A percentile compares a stretch with the other conserved stretches of the same genome.
These are phyloP conservation scores for Neonectria neomacrospora DNA, from an alignment of 2,329 filamentous ascomycete genomes.

Conservation along the genomic window DNA sequence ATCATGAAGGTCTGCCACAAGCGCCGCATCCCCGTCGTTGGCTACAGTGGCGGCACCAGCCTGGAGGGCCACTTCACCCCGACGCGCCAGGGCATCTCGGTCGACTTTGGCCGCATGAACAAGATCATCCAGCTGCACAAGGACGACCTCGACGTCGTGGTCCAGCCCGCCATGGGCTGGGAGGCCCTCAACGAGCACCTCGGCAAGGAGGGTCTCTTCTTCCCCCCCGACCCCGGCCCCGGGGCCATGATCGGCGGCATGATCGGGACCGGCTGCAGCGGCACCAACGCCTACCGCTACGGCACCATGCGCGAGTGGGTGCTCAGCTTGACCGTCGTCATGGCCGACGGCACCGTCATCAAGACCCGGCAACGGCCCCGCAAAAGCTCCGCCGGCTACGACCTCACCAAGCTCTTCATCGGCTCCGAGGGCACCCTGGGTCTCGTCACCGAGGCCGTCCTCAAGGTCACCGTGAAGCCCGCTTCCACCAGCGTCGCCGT, in stretches of 20 bases:
- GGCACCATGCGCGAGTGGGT: slow-evolving; percentile 98
- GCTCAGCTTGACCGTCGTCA: slow-evolving; percentile 83
- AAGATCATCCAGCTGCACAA: slow-evolving; percentile 81
- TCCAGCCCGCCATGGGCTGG: slow-evolving; percentile 88
- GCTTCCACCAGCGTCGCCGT: slow-evolving; percentile 85
- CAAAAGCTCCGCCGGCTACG: slow-evolving; percentile 92
- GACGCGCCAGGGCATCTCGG: slow-evolving; percentile 83
- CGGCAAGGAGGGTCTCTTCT: slow-evolving; percentile 80
- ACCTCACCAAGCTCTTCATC: slow-evolving; percentile 89
- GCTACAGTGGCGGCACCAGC: slow-evolving; percentile 88
- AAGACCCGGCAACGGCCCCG: slow-evolving; percentile 88
- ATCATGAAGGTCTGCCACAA: slow-evolving; percentile 90
- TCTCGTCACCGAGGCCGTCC: slow-evolving; percentile 87
- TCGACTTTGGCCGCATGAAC: slow-evolving; percentile 90
- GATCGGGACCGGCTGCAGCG: slow-evolving; percentile 78
- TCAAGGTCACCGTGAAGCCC: slow-evolving; percentile 87
- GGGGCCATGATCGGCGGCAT: slow-evolving; percentile 93
- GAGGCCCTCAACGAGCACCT: slow-evolving; percentile 85
- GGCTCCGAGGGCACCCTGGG: slow-evolving; percentile 93
- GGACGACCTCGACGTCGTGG: slow-evolving; percentile 79
- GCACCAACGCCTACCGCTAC: slow-evolving; percentile 92
- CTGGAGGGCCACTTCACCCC: slow-evolving; percentile 90
- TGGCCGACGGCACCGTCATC: slow-evolving; percentile 90
- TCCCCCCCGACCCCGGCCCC: slow-evolving; percentile 90
- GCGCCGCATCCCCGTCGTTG: slow-evolving; percentile 84